Base-by-base conservation (phyloP, 768 basidiomycete genomes). In the Tylopilus plumbeoviolaceoides region DNA sequence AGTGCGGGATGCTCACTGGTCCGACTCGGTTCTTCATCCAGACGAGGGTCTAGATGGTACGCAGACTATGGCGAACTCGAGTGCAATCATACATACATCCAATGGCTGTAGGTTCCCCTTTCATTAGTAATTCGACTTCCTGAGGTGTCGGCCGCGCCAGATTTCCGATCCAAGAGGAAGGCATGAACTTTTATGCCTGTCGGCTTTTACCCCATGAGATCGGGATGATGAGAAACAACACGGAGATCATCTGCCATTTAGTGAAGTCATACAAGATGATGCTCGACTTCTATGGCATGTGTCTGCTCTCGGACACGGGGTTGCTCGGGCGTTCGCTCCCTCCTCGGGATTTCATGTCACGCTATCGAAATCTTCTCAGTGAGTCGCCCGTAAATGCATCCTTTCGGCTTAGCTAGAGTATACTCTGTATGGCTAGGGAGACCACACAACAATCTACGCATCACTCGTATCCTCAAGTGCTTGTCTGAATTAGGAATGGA, bases 211-310 rank as follows among this genome's bases (percentile, higher is more conserved):
- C 63, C 14, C 85, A 87, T 62, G 88, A 90, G 67, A 76, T 83
- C 42, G 62, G 68, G 12, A 64, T 72, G 33, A 84, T 89, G 78
- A 83, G 73, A 59, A 68, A 69, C 14, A 75, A 82, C 63, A 59
- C 74, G 28, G 57, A 59, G 38, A 73, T 84, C 41, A 66, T 82
- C 44, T 55, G 69, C 51, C 79, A 85, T 36, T 59, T 89, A 28
- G 49, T 83, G 5, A 68, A 66, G 27, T 88, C 87, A 18, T 89
- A 89, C 66, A 71, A 67, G 56, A 76, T 89, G 59, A 87, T 91
- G 84, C 78, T 90, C 25, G 84, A 86, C 65, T 89, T 90, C 70
- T 90, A 87, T 62, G 88, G 87, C 21, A 87, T 89, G 84, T 73
- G 73, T 27, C 76, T 89, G 30, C 68, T 82, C 33, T 59, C 69